Evolutionary conservation across 768 basidiomycete genomes (phyloP), one percentile per base, ranked within the genome.

Genomic region (Suillus americanus): DNA sequence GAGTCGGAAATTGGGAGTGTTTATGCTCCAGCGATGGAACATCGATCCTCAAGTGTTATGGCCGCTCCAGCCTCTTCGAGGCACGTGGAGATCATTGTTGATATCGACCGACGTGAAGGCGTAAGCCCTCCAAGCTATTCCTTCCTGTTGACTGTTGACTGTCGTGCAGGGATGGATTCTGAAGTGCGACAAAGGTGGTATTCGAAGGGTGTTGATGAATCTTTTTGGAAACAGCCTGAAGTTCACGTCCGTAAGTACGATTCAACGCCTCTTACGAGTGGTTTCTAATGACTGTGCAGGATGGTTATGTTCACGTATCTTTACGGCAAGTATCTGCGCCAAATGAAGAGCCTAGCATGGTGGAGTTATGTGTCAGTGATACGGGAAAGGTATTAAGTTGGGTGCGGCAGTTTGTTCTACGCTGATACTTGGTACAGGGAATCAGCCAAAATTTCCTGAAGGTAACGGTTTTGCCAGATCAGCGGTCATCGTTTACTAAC

Each of bases 391-490:
- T 88, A 69, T 40, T 76, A 60, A 53, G 41, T 48, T 37, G 2
- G 41, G 60, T 57, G 35, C 38, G 57, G n/a, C 30, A 28, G 28
- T 23, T 60, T 25, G 9, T 50, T 50, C 16, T 28, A 63, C 10
- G 37, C 68, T 66, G 50, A 67, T 60, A 55, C 28, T 30, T 61
- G 40, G 25, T 33, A 35, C 62, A 90, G 86, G 95, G 95, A 28
- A 98, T 98, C 67, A 95, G 92, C 72, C 91, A 92, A 69, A 90
- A 92, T 65, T 98, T 98, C 77, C 79, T 97, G 65, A 93, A 94
- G 85, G 92, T 90, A 65, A 56, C 18, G 13, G 20, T 67, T 56
- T 45, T 62, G 60, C 5, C 3, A n/a, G 54, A 48, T 37, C 18
- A 33, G 23, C 7, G 10, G 30, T 62, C 12, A 60, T 64, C 35